Percentiles rank a stretch among this genome's conserved stretches.
phyloP scores from a whole-genome alignment of 495 filamentous ascomycete genomes.

The Tuber borchii region DNA sequence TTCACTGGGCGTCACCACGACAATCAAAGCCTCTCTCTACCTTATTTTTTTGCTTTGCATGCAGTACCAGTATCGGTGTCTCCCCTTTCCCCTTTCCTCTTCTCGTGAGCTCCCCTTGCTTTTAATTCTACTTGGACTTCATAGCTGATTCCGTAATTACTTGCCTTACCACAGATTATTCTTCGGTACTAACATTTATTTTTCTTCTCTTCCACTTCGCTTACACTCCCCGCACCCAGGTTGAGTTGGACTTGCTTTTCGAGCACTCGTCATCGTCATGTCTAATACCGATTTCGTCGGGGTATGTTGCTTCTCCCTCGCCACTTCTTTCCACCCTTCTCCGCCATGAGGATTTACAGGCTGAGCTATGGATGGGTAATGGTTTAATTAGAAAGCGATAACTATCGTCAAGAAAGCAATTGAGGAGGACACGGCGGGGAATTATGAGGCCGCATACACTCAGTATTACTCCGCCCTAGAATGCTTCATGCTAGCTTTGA shows the following conservation, averaged over 20 bases:
- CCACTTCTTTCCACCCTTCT: neutral
- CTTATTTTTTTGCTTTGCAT: neutral
- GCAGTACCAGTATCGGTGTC: neutral
- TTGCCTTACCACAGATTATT: neutral
- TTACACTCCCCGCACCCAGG: neutral
- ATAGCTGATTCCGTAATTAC: neutral
- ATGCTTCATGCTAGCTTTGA: slow-evolving; percentile 90
- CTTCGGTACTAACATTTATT: neutral
- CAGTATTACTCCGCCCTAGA: slow-evolving; percentile 89
- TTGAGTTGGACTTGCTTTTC: neutral
- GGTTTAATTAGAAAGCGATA: slow-evolving; percentile 61
- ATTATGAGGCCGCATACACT: slow-evolving; percentile 95
- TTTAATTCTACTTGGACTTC: neutral
- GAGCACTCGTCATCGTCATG: slow-evolving; percentile 51
- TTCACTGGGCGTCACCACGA: neutral
- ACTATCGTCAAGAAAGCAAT: slow-evolving; percentile 94
- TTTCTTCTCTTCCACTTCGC: neutral
- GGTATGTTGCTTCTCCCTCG: slow-evolving; percentile 19
- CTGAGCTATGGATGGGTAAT: neutral
- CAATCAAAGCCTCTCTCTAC: neutral
- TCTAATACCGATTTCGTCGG: slow-evolving; percentile 95
- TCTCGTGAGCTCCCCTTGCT: neutral
- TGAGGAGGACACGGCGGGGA: slow-evolving; percentile 86
- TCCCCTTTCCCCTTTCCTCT: neutral
- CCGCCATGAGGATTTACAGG: neutral